Evolutionary conservation across 495 filamentous ascomycete species (phyloP).

Genomic region (Ascobolus immersus): DNA sequence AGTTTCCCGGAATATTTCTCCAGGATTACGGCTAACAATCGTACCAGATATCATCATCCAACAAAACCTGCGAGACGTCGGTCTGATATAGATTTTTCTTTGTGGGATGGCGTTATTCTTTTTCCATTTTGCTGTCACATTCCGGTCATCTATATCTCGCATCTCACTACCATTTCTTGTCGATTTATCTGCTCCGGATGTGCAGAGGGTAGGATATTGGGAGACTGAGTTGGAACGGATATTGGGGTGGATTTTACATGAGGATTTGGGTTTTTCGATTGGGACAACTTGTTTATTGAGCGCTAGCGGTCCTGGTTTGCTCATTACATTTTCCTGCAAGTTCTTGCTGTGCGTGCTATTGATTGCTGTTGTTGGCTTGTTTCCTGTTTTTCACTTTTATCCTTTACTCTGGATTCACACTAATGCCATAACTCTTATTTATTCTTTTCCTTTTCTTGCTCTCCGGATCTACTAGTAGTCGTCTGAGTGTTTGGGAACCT

Average conservation of each 20-base stretch:
- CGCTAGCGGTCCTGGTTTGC: too few relatives aligned
- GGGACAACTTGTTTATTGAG: constrained; percentile 1
- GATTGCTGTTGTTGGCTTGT: too few relatives aligned
- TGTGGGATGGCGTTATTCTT: constrained; percentile 2
- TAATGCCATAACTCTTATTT: background rate
- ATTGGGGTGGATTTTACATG: too few relatives aligned
- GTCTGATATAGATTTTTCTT: constrained; percentile 51
- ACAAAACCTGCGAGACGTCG: constrained; percentile 93
- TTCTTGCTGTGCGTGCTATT: too few relatives aligned
- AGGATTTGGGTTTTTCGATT: constrained; percentile 2
- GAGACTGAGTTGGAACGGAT: too few relatives aligned
- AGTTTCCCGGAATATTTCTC: constrained; percentile 14
- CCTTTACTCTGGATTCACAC: background rate
- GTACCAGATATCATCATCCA: constrained; percentile 91
- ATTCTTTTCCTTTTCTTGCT: constrained; percentile 2
- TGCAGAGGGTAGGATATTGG: too few relatives aligned
- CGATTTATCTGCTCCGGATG: too few relatives aligned
- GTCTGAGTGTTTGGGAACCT: too few relatives aligned
- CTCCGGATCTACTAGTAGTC: background rate
- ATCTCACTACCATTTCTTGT: constrained; percentile 10
- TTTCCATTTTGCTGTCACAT: constrained; percentile 5
- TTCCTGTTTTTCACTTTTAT: too few relatives aligned
- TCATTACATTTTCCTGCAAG: too few relatives aligned
- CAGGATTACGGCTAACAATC: constrained; percentile 5
- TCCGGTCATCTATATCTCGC: constrained; percentile 7